phyloP scores from a whole-genome alignment of 2,329 filamentous ascomycete genomes.

The Coniella vitis region DNA sequence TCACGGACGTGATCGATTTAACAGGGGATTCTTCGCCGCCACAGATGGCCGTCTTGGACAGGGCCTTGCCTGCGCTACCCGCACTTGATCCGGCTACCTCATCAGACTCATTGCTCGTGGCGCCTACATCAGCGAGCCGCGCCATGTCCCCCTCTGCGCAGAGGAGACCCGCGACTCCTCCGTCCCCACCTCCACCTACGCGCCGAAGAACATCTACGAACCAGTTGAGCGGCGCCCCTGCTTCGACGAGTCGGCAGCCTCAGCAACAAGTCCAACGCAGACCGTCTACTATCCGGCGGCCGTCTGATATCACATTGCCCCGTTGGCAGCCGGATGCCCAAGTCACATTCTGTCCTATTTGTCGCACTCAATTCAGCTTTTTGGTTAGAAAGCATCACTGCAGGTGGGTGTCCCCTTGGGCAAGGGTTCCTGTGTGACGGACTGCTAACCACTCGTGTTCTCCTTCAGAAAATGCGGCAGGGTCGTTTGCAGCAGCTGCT shows the following conservation, averaged over 20 bases:
- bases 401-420: constrained; percentile 45
- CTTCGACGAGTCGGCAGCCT: not conserved
- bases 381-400: constrained; percentile 91
- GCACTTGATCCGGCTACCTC: not conserved
- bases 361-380: constrained; percentile 70
- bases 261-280: constrained; percentile 1
- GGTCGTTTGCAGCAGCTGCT: constrained; percentile 85
- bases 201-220: constrained; percentile 14
- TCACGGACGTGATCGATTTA: constrained; percentile 15
- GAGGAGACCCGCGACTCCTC: constrained; percentile 13
- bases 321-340: constrained; percentile 86
- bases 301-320: constrained; percentile 52
- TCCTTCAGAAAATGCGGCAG: constrained; percentile 91
- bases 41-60: constrained; percentile 9
- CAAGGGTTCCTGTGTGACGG: not conserved
- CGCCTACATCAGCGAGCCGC: not conserved
- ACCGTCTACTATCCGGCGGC: constrained; percentile 7
- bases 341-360: constrained; percentile 79
- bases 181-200: constrained; percentile 12
- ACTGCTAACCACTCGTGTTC: constrained; percentile 3
- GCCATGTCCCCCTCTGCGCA: constrained; percentile 5
- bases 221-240: not conserved
- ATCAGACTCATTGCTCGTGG: not conserved
- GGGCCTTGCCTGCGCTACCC: constrained; percentile 10
- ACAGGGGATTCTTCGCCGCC: constrained; percentile 4